phyloP scores from a whole-genome alignment of 306 rosid genomes.

The Canavalia gladiata region DNA sequence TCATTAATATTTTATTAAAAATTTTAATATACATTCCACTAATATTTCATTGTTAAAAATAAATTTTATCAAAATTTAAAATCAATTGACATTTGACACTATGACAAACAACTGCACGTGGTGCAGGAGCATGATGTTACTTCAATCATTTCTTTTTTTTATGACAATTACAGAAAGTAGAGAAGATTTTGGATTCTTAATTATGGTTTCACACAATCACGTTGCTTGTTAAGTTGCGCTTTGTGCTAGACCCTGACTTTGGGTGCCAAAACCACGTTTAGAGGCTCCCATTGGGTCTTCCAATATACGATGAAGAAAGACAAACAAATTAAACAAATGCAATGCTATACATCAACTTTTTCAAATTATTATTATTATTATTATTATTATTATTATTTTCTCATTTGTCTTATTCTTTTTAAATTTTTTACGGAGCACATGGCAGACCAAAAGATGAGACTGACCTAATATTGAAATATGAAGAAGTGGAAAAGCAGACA shows the following conservation, averaged over 20 bases:
- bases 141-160: constrained; percentile 6
- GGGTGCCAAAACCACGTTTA: constrained; percentile 47
- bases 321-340: constrained; percentile 22
- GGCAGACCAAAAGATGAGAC: constrained; percentile 60
- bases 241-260: constrained; percentile 48
- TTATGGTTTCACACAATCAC: constrained; percentile 37
- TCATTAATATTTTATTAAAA: no score
- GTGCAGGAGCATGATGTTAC: constrained; percentile 42
- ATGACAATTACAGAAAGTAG: constrained; percentile 26
- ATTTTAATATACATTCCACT: no score
- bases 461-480: constrained; percentile 51
- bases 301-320: constrained; percentile 39
- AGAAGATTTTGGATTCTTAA: constrained; percentile 15
- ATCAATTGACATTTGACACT: no score
- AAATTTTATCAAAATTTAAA: no score
- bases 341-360: constrained; percentile 31
- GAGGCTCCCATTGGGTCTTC: constrained; percentile 48
- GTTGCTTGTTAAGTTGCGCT: constrained; percentile 41
- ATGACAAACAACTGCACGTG: constrained; percentile 64
- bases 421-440: constrained; percentile 43
- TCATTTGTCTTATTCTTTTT: constrained; percentile 22
- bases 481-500: constrained; percentile 43
- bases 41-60: no score
- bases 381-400: background rate
- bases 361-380: background rate